Evolutionary conservation across 2,329 filamentous ascomycete species (phyloP).

Genomic region (Erysiphe neolycopersici): DNA sequence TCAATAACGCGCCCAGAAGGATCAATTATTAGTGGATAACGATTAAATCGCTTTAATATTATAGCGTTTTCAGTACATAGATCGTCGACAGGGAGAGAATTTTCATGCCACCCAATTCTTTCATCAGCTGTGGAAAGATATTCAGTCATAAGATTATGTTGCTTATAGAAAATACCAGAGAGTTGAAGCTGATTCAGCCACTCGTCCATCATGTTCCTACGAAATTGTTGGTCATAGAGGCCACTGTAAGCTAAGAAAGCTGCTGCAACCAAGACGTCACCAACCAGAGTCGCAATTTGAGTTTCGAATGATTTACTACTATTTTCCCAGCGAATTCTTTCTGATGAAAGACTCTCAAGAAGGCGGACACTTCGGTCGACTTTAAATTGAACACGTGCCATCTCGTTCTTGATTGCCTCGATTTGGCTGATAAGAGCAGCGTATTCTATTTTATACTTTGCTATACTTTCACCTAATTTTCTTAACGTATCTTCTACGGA

Average conservation of each 20-base stretch:
- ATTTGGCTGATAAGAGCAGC: constrained; percentile 89
- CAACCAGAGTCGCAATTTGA: constrained; percentile 86
- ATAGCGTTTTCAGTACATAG: constrained; percentile 98
- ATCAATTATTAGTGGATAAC: constrained; percentile 94
- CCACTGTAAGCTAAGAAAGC: constrained; percentile 93
- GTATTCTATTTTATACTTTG: constrained; percentile 87
- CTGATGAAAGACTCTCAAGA: constrained; percentile 82
- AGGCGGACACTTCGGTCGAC: constrained; percentile 87
- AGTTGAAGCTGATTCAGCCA: constrained; percentile 83
- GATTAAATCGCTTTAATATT: constrained; percentile 89
- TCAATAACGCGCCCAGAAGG: constrained; percentile 86
- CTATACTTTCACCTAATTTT: constrained; percentile 69
- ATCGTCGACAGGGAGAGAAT: constrained; percentile 81
- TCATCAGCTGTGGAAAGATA: constrained; percentile 94
- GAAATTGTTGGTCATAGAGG: constrained; percentile 93
- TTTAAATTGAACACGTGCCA: constrained; percentile 92
- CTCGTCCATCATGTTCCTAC: constrained; percentile 92
- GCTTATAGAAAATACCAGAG: constrained; percentile 84
- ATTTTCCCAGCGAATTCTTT: constrained; percentile 82
- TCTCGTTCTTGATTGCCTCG: constrained; percentile 88
- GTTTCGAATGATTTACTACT: constrained; percentile 96
- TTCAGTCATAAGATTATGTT: constrained; percentile 81
- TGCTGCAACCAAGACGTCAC: constrained; percentile 85
- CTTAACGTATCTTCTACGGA: constrained; percentile 73
- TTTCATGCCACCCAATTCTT: constrained; percentile 79